A percentile compares a stretch with the other conserved stretches of the same genome.
phyloP scores from a whole-genome alignment of 1,139 yeast species.

The Debaryomyces robertsiae region DNA sequence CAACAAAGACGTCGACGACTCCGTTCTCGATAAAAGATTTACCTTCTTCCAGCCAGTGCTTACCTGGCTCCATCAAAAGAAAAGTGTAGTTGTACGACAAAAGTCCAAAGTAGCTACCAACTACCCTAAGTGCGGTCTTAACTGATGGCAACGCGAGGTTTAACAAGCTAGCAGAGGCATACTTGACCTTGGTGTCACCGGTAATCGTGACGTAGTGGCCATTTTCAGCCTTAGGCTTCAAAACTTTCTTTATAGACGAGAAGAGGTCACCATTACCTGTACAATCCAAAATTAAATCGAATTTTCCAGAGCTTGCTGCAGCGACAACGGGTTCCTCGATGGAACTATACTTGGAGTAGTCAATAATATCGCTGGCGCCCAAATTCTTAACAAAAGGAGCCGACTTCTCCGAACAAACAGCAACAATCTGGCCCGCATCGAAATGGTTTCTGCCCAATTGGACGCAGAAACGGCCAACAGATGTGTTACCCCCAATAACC shows the following conservation, averaged over 20 bases:
- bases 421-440: conserved; percentile 49
- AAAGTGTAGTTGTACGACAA: conserved; percentile 16
- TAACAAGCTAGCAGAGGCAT: conserved; percentile 15
- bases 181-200: conserved; percentile 48
- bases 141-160: neutral
- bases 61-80: conserved; percentile 10
- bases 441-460: conserved; percentile 55
- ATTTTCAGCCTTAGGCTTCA: conserved; percentile 40
- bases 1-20: conserved; percentile 49
- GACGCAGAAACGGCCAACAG: conserved; percentile 65
- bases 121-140: neutral
- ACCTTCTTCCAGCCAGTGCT: conserved; percentile 17
- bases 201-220: conserved; percentile 52
- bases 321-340: conserved; percentile 28
- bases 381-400: conserved; percentile 40
- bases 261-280: conserved; percentile 32
- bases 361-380: conserved; percentile 57
- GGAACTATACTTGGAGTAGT: conserved; percentile 42
- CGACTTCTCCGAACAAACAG: conserved; percentile 37
- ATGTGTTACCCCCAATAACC: conserved; percentile 72
- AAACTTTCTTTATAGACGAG: conserved; percentile 25
- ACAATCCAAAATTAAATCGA: conserved; percentile 41
- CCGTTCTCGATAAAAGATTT: conserved; percentile 42
- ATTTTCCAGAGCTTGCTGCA: conserved; percentile 27
- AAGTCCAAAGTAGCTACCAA: conserved; percentile 15